Conservation (phyloP, 2,329 filamentous ascomycete genomes). For the Xylariaceae sp. region DNA sequence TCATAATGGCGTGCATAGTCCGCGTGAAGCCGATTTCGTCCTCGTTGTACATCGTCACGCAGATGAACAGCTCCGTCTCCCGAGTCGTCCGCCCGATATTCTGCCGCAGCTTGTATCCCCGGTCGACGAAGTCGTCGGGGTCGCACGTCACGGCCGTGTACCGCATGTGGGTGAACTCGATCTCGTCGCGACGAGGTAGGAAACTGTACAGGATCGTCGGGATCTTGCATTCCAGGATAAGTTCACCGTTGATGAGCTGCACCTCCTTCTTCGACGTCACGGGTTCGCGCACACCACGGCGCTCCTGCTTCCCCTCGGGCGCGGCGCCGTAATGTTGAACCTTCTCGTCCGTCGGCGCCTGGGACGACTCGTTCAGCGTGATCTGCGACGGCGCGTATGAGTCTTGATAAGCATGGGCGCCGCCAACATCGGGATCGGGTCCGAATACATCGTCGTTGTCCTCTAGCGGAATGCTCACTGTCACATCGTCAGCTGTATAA, state of each 20-base stretch:
- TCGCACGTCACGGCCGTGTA: constrained; percentile 96
- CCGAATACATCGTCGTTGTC: constrained; percentile 72
- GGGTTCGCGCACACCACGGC: constrained; percentile 78
- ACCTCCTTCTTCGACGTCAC: constrained; percentile 94
- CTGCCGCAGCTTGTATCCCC: constrained; percentile 88
- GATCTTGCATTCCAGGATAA: constrained; percentile 98
- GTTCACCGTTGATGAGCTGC: constrained; percentile 91
- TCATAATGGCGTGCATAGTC: constrained; percentile 95
- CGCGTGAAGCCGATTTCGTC: constrained; percentile 93
- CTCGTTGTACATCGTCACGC: constrained; percentile 98
- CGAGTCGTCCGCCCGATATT: constrained; percentile 86
- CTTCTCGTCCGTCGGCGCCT: constrained; percentile 48
- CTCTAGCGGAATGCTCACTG: constrained; percentile 66
- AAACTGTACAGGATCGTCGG: constrained; percentile 98
- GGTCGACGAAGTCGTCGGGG: constrained; percentile 78
- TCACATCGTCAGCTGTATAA: constrained; percentile 62
- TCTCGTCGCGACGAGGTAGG: constrained; percentile 82
- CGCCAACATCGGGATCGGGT: constrained; percentile 51
- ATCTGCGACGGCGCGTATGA: constrained; percentile 56
- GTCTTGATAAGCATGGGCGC: constrained; percentile 52
- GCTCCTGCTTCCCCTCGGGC: constrained; percentile 78
- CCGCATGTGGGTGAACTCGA: constrained; percentile 96
- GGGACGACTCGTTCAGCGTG: constrained; percentile 49
- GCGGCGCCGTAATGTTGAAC: constrained; percentile 82
- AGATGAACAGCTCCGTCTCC: constrained; percentile 93